Percentiles rank a stretch among this genome's conserved stretches.
phyloP scores from a whole-genome alignment of 2,329 filamentous ascomycete genomes.

The Chrysoporthe puriensis region DNA sequence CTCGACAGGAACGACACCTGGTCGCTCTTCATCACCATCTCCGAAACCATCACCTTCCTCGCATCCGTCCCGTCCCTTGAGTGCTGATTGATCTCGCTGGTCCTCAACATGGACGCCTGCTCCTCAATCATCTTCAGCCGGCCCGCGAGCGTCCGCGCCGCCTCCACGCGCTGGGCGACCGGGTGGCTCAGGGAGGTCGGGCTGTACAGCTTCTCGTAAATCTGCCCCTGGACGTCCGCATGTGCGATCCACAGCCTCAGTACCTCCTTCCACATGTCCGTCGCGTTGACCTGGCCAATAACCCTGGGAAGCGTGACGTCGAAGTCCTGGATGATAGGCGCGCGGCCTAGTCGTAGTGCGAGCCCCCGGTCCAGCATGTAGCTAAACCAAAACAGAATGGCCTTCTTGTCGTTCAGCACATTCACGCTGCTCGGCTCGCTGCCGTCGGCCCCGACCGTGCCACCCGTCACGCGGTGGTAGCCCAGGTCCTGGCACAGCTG shows the following conservation, averaged over 20 bases:
- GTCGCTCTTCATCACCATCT: conserved; percentile 50
- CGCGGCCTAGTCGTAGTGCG: conserved; percentile 61
- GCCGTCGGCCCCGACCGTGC: conserved; percentile 32
- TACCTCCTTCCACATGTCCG: conserved; percentile 49
- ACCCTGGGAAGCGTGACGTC: conserved; percentile 52
- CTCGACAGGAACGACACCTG: conserved; percentile 52
- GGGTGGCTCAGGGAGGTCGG: conserved; percentile 48
- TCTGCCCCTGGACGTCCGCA: conserved; percentile 59
- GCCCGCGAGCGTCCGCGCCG: conserved; percentile 44
- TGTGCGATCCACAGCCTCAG: conserved; percentile 59
- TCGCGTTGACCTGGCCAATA: conserved; percentile 34
- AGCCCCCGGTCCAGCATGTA: conserved; percentile 64
- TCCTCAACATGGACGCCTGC: conserved; percentile 41
- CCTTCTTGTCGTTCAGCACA: conserved; percentile 40
- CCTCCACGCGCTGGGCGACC: conserved; percentile 44
- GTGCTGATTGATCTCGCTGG: conserved; percentile 42
- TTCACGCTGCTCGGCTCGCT: conserved; percentile 21
- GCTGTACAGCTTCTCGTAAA: conserved; percentile 62
- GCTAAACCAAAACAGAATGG: conserved; percentile 51
- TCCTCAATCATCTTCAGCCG: conserved; percentile 44
- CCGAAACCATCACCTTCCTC: conserved; percentile 45
- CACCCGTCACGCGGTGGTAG: conserved; percentile 54
- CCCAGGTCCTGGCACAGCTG: conserved; percentile 66
- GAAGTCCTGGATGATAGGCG: conserved; percentile 60
- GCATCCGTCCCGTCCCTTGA: conserved; percentile 33